phyloP scores from a whole-genome alignment of 2,329 filamentous ascomycete species.

The Capronia americana region DNA sequence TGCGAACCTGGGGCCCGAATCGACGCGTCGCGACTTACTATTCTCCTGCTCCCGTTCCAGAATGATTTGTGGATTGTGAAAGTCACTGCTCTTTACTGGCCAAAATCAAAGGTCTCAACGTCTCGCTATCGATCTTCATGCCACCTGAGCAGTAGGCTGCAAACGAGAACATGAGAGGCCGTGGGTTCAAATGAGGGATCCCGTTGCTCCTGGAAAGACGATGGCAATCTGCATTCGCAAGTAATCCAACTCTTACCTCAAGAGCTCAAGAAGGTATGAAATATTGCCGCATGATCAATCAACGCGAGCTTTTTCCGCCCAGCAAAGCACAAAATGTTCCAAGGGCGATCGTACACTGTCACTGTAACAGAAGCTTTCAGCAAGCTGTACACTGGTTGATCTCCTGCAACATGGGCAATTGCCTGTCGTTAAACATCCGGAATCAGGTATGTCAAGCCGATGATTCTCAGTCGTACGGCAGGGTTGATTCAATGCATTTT shows the following conservation, averaged over 20 bases:
- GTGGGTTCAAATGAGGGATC: slow-evolving; percentile 40
- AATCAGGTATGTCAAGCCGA: no score
- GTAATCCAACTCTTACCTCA: slow-evolving; percentile 79
- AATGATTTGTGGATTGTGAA: background rate
- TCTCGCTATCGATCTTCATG: background rate
- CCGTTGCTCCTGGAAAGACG: slow-evolving; percentile 63
- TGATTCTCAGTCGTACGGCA: no score
- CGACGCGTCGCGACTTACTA: slow-evolving; percentile 17
- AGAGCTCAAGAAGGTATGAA: slow-evolving; percentile 72
- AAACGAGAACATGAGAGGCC: background rate
- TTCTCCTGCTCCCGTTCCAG: slow-evolving; percentile 39
- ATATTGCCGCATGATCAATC: slow-evolving; percentile 66
- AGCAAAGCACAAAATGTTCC: no score
- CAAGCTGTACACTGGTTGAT: no score
- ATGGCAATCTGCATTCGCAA: slow-evolving; percentile 85
- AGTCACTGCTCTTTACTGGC: background rate
- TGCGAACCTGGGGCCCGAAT: no score
- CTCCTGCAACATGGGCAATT: no score
- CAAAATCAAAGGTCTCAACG: background rate
- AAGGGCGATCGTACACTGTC: no score
- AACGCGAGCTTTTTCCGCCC: no score
- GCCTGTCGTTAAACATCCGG: no score
- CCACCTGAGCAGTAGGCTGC: background rate
- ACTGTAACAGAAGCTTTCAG: no score
- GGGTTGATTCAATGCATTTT: no score